Evolutionary conservation across 1,139 yeast species (phyloP).

Genomic region (Debaryomyces singareniensis): DNA sequence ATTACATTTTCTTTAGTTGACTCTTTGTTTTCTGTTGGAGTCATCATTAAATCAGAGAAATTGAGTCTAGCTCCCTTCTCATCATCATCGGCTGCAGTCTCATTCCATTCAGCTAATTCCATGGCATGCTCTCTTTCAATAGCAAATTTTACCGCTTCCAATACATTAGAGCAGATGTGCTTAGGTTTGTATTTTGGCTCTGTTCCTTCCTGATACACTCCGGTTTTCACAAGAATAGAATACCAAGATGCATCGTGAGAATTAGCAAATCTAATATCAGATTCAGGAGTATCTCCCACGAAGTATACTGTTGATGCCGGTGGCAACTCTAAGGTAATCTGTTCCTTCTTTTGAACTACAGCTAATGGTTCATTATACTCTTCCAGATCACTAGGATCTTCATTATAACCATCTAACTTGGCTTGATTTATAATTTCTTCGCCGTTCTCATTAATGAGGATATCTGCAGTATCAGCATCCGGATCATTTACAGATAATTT

Average conservation of each 20-base stretch:
- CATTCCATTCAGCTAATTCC: slow-evolving; percentile 71
- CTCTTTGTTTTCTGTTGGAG: slow-evolving; percentile 25
- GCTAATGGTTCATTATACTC: slow-evolving; percentile 17
- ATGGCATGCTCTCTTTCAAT: slow-evolving; percentile 70
- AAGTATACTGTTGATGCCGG: slow-evolving; percentile 83
- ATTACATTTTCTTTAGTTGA: slow-evolving; percentile 6
- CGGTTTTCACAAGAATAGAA: slow-evolving; percentile 79
- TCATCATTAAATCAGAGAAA: slow-evolving; percentile 44
- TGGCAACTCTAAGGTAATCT: slow-evolving; percentile 55
- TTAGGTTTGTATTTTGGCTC: slow-evolving; percentile 75
- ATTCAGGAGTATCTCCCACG: slow-evolving; percentile 91
- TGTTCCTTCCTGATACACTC: slow-evolving; percentile 79
- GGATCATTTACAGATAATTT: slow-evolving; percentile 43
- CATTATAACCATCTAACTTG: slow-evolving; percentile 32
- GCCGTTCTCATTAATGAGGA: slow-evolving; percentile 42
- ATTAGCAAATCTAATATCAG: slow-evolving; percentile 82
- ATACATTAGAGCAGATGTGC: slow-evolving; percentile 62
- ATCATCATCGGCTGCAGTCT: slow-evolving; percentile 32
- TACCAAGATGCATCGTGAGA: slow-evolving; percentile 81
- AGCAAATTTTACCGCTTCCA: slow-evolving; percentile 78
- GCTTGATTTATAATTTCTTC: slow-evolving; percentile 42
- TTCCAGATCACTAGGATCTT: slow-evolving; percentile 27
- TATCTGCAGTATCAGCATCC: slow-evolving; percentile 40
- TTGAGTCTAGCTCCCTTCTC: slow-evolving; percentile 33
- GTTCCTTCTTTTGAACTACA: slow-evolving; percentile 25